Evolutionary conservation across 805 yeast species (phyloP).

Genomic region (Sugiyamaella marilandica): DNA sequence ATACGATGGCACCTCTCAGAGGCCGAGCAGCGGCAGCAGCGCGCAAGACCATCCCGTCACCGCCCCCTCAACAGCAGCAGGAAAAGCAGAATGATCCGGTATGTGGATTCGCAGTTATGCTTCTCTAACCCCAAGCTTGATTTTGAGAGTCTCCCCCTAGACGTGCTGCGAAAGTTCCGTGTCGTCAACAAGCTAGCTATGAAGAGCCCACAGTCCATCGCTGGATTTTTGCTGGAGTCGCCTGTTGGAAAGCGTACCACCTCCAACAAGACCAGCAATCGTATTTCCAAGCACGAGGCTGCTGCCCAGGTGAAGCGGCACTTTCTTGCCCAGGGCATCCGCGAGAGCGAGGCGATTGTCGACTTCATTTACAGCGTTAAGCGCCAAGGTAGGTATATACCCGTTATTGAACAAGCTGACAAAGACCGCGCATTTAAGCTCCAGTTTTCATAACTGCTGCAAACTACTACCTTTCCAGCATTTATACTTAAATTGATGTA

Average conservation of each 20-base stretch:
- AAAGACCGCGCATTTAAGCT: constrained; percentile 23
- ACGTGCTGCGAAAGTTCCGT: constrained; percentile 65
- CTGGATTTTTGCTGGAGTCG: constrained; percentile 66
- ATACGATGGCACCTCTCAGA: too few species aligned
- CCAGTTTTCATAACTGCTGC: constrained; percentile 14
- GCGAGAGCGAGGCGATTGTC: constrained; percentile 83
- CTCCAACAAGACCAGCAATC: constrained; percentile 34
- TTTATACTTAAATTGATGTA: too few species aligned
- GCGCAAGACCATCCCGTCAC: neutral
- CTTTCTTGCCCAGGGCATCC: constrained; percentile 52
- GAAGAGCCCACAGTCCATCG: constrained; percentile 58
- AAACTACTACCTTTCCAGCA: too few species aligned
- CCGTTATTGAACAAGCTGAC: neutral
- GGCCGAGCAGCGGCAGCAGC: neutral
- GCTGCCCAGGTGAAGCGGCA: constrained; percentile 63
- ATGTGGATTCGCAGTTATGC: neutral
- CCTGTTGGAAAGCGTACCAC: constrained; percentile 69
- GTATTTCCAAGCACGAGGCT: constrained; percentile 56
- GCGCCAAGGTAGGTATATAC: constrained; percentile 44
- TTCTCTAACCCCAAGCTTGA: constrained; percentile 41
- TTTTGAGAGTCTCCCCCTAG: constrained; percentile 58
- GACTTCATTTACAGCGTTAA: constrained; percentile 82
- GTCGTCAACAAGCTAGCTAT: constrained; percentile 48
- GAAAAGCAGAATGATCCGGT: constrained; percentile 8
- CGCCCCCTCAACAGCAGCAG: constrained; percentile 1